phyloP scores from a whole-genome alignment of 1,284 basidiomycete genomes.

The Ceraceosorus guamensis region DNA sequence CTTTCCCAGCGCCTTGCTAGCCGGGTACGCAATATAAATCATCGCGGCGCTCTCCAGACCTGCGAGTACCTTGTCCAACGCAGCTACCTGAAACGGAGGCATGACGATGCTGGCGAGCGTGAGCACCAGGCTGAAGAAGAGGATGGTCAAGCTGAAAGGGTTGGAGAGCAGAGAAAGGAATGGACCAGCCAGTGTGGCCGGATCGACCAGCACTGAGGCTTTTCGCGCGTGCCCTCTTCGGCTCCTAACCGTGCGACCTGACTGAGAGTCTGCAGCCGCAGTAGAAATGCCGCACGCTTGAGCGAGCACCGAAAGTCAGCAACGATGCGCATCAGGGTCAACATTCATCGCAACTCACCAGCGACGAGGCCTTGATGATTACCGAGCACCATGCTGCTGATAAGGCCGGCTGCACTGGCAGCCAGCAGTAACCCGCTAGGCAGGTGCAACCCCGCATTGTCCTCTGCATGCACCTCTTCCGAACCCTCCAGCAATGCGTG shows the following conservation, averaged over 20 bases:
- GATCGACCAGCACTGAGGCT: conserved; percentile 30
- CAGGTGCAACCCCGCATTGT: conserved; percentile 22
- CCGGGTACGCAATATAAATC: conserved; percentile 41
- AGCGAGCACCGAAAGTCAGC: neutral
- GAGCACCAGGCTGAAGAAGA: conserved; percentile 40
- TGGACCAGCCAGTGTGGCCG: conserved; percentile 20
- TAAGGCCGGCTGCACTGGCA: conserved; percentile 23
- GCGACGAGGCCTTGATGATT: conserved; percentile 41
- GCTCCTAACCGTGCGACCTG: conserved; percentile 1
- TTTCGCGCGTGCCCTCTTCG: conserved; percentile 19
- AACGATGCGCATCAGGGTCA: neutral
- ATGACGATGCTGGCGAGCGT: conserved; percentile 31
- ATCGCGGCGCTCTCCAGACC: conserved; percentile 40
- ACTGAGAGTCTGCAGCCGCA: conserved; percentile 19
- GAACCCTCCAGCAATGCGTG: conserved; percentile 42
- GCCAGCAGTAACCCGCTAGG: conserved; percentile 26
- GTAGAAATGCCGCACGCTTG: conserved; percentile 42
- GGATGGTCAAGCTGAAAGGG: conserved; percentile 41
- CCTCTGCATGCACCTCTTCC: conserved; percentile 23
- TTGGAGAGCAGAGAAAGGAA: conserved; percentile 33
- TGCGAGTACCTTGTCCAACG: conserved; percentile 45
- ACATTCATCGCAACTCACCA: neutral
- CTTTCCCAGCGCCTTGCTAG: conserved; percentile 36
- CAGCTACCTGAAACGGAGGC: conserved; percentile 38
- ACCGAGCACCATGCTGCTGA: conserved; percentile 34